Conservation (phyloP, 805 yeast genomes). For the Ogataea ramenticola region DNA sequence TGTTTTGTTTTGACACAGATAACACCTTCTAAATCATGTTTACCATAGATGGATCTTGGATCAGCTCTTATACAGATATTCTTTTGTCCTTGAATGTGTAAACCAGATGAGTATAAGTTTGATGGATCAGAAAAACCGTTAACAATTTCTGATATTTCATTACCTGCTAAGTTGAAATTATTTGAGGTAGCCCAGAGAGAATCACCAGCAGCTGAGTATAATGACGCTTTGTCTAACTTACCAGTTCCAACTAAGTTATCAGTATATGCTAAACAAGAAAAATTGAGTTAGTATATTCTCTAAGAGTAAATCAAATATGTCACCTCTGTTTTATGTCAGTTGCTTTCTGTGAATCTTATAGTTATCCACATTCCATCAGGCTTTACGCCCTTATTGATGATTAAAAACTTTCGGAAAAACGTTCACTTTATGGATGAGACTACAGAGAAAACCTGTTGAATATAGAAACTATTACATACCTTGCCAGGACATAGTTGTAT, state of each 20-base stretch:
- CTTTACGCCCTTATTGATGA: too few relatives aligned
- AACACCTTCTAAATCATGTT: conserved; percentile 81
- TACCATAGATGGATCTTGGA: conserved; percentile 90
- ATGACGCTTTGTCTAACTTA: conserved; percentile 85
- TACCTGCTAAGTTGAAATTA: conserved; percentile 52
- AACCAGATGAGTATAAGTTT: conserved; percentile 75
- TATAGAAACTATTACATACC: conserved; percentile 17
- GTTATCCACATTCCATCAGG: too few relatives aligned
- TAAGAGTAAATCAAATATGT: too few relatives aligned
- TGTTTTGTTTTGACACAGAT: conserved; percentile 90
- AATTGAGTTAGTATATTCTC: background rate
- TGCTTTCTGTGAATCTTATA: too few relatives aligned
- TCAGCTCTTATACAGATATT: conserved; percentile 87
- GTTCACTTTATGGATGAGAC: too few relatives aligned
- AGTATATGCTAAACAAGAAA: conserved; percentile 66
- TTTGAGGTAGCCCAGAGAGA: conserved; percentile 87
- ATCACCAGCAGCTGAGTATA: conserved; percentile 92
- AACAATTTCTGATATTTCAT: conserved; percentile 70
- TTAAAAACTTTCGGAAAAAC: too few relatives aligned
- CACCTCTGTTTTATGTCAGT: too few relatives aligned
- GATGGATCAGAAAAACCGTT: conserved; percentile 76
- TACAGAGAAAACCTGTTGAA: background rate
- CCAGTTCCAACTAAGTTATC: conserved; percentile 86
- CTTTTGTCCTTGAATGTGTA: conserved; percentile 79
- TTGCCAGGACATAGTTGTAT: conserved; percentile 26